Evolutionary conservation across 257 asterid species (phyloP), one percentile per base, ranked within the genome.

Genomic region (Petrea volubilis): DNA sequence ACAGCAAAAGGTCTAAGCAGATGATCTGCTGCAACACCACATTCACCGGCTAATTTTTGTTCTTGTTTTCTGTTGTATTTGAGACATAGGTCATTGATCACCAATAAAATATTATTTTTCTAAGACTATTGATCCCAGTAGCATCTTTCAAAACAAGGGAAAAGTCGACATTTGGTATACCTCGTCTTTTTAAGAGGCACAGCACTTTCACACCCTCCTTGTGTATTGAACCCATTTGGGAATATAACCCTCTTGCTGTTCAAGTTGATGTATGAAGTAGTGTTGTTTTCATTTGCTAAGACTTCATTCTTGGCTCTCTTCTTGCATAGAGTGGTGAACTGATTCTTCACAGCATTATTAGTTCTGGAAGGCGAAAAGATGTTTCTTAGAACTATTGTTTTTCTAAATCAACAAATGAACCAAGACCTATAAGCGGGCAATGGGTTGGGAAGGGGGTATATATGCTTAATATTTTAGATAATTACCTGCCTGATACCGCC

Each of bases 401-500:
- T n/a, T 25, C 7, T 9, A 66, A 12, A 21, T 34, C 28, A 71
- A 72, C 12, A 60, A 66, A 41, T 18, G 67, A 11, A 31, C 31
- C 28, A 36, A 43, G 31, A 43, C 11, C n/a, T n/a, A n/a, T n/a
- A n/a, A n/a, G n/a, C n/a, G n/a, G n/a, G n/a, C n/a, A n/a, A n/a
- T n/a, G n/a, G n/a, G n/a, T n/a, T n/a, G n/a, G n/a, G 13, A 62
- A 68, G 18, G 43, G 65, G 50, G 49, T 49, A 74, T n/a, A 13
- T 5, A 57, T 52, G 9, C 70, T 64, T 57, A 23, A 62, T 41
- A 27, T 64, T 63, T 56, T 49, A 62, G 55, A 68, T 27, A 60
- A 9, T 85, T 90, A 95, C 98, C 99, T 92, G 90, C 99, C 99
- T 25, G 99, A 90, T 70, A 95, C 99, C 82, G 92, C 99, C 89